phyloP scores from a whole-genome alignment of 768 basidiomycete genomes.

The Ramaria sp. region DNA sequence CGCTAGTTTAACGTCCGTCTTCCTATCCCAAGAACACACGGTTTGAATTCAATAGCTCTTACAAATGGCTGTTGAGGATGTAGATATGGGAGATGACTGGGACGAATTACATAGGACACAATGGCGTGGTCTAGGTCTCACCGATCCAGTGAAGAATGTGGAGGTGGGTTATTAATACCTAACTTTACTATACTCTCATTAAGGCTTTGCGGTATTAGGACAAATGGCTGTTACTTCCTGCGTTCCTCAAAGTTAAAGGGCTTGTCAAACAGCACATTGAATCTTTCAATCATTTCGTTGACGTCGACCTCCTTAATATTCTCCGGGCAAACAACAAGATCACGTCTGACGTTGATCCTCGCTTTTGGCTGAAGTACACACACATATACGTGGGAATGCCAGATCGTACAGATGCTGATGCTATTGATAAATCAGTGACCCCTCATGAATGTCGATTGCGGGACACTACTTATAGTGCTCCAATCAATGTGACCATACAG shows the following conservation, averaged over 20 bases:
- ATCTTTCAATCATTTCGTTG: conserved; percentile 98
- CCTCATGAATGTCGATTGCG: conserved; percentile 96
- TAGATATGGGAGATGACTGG: conserved; percentile 40
- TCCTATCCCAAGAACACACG: no score
- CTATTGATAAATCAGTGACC: conserved; percentile 73
- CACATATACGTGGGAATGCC: conserved; percentile 93
- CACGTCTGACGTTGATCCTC: conserved; percentile 93
- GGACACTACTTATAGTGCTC: conserved; percentile 90
- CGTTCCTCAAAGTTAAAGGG: conserved; percentile 95
- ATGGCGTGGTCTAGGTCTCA: conserved; percentile 72
- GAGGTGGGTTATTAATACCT: conserved; percentile 48
- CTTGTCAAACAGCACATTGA: conserved; percentile 99
- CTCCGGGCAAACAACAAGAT: conserved; percentile 88
- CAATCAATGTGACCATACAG: conserved; percentile 87
- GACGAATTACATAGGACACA: conserved; percentile 40
- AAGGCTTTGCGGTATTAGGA: conserved; percentile 43
- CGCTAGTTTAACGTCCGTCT: no score
- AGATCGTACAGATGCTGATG: conserved; percentile 73
- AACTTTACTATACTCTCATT: background rate
- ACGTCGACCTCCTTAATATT: conserved; percentile 94
- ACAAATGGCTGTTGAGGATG: conserved; percentile 6
- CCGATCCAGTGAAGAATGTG: conserved; percentile 82
- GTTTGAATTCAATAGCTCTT: background rate
- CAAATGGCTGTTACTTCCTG: conserved; percentile 96
- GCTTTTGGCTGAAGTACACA: conserved; percentile 93